Evolutionary conservation across 129 eudicot genomes (phyloP).

Genomic region (Lactuca sativa): DNA sequence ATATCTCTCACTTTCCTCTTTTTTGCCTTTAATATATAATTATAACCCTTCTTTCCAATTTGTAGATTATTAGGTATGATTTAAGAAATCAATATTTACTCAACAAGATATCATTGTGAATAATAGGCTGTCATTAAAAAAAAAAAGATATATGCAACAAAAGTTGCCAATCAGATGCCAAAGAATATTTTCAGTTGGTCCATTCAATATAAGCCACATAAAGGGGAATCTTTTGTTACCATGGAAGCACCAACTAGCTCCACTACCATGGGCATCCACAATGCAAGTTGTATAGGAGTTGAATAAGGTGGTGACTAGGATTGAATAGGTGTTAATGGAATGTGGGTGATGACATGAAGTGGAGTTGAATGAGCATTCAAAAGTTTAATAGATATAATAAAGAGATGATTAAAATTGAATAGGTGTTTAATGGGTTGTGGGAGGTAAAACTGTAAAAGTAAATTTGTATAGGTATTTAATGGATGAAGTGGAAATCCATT

Average conservation of each 20-base stretch:
- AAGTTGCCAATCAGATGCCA: slow-evolving; percentile 23
- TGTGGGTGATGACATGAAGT: too few species aligned
- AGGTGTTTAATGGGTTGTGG: too few species aligned
- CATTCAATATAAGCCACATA: slow-evolving; percentile 23
- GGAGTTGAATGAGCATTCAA: too few species aligned
- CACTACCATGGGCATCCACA: not conserved
- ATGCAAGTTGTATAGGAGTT: too few species aligned
- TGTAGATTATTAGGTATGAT: not conserved
- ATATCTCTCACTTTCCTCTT: too few species aligned
- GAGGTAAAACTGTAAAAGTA: too few species aligned
- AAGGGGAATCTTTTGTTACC: slow-evolving; percentile 22
- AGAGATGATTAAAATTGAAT: too few species aligned
- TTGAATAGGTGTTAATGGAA: too few species aligned
- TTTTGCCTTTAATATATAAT: not conserved
- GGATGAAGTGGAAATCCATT: too few species aligned
- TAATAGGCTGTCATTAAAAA: slow-evolving; percentile 5
- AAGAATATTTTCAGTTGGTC: slow-evolving; percentile 19
- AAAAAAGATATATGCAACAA: slow-evolving; percentile 16
- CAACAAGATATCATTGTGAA: slow-evolving; percentile 13
- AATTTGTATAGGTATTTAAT: too few species aligned
- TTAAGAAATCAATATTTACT: not conserved
- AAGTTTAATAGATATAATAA: too few species aligned
- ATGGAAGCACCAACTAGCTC: slow-evolving; percentile 19
- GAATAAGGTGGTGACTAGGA: too few species aligned
- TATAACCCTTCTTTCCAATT: not conserved